Conservation (phyloP, 2,329 filamentous ascomycete species). For the Arachnopeziza araneosa region DNA sequence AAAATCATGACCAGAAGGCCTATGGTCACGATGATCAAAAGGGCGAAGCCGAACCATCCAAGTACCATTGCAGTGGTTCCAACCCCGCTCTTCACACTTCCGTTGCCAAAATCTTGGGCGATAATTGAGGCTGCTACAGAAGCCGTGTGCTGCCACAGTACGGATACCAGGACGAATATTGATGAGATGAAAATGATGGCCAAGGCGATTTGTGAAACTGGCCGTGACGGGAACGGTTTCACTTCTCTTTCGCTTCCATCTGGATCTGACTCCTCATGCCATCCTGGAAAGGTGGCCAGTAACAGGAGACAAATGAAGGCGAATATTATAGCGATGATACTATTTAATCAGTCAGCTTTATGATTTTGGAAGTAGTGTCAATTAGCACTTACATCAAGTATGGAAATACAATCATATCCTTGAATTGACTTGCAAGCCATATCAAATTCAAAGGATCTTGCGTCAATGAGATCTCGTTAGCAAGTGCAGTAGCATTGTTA, state of each 20-base stretch:
- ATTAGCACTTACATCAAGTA: slow-evolving; percentile 72
- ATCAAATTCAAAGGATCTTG: slow-evolving; percentile 96
- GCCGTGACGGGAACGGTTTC: slow-evolving; percentile 87
- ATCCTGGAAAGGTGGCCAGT: slow-evolving; percentile 93
- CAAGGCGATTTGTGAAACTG: slow-evolving; percentile 87
- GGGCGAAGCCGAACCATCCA: slow-evolving; percentile 93
- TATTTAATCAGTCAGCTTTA: slow-evolving; percentile 32
- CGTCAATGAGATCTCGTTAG: slow-evolving; percentile 81
- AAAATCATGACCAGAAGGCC: slow-evolving; percentile 94
- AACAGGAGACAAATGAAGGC: slow-evolving; percentile 94
- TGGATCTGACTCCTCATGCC: slow-evolving; percentile 85
- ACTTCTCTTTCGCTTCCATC: slow-evolving; percentile 81
- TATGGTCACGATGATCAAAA: slow-evolving; percentile 93
- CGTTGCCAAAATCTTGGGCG: slow-evolving; percentile 87
- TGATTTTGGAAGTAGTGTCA: neutral
- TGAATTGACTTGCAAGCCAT: slow-evolving; percentile 95
- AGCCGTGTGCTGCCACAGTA: slow-evolving; percentile 89
- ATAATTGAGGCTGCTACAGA: slow-evolving; percentile 93
- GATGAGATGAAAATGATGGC: slow-evolving; percentile 81
- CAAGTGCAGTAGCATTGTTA: slow-evolving; percentile 91
- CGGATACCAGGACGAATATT: slow-evolving; percentile 68
- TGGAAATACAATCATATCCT: slow-evolving; percentile 96
- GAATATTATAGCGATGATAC: slow-evolving; percentile 95
- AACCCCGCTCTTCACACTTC: slow-evolving; percentile 78
- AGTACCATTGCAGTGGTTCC: slow-evolving; percentile 95